A percentile compares a stretch with the other conserved stretches of the same genome.
phyloP scores from a whole-genome alignment of 352 stramenopile species.

The Pythium phragmitis region DNA sequence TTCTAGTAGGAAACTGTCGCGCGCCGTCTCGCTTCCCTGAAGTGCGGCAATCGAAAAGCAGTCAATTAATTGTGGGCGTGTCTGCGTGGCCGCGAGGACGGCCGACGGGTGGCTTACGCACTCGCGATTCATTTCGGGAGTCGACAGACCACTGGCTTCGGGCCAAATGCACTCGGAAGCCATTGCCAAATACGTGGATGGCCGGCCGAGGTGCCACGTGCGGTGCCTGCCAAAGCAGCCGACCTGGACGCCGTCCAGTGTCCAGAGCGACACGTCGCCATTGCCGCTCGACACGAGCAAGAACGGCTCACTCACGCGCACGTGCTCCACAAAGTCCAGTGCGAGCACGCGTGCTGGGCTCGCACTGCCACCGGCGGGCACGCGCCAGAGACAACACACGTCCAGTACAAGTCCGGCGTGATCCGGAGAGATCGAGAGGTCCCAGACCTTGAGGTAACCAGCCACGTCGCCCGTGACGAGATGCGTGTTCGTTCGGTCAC shows the following conservation, averaged over 20 bases:
- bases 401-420: constrained; percentile 63
- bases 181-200: constrained; percentile 42
- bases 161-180: constrained; percentile 48
- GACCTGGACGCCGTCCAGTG: constrained; percentile 62
- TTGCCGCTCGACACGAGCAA: constrained; percentile 60
- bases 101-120: constrained; percentile 22
- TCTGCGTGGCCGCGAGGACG: constrained; percentile 19
- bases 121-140: no score
- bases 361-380: constrained; percentile 14
- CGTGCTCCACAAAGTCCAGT: constrained; percentile 67
- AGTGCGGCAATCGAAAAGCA: constrained; percentile 57
- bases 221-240: constrained; percentile 66
- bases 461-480: constrained; percentile 56
- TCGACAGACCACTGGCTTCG: not conserved
- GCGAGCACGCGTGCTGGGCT: constrained; percentile 36
- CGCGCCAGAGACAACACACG: constrained; percentile 54
- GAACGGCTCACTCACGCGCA: constrained; percentile 55
- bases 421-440: constrained; percentile 46
- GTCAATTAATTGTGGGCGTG: constrained; percentile 44
- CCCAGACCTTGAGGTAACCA: constrained; percentile 66
- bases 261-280: constrained; percentile 74
- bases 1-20: constrained; percentile 63
- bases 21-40: constrained; percentile 34
- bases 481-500: constrained; percentile 60
- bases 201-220: constrained; percentile 57